Conservation (phyloP, 306 rosid species). For the Cyclanthera cordifolia region DNA sequence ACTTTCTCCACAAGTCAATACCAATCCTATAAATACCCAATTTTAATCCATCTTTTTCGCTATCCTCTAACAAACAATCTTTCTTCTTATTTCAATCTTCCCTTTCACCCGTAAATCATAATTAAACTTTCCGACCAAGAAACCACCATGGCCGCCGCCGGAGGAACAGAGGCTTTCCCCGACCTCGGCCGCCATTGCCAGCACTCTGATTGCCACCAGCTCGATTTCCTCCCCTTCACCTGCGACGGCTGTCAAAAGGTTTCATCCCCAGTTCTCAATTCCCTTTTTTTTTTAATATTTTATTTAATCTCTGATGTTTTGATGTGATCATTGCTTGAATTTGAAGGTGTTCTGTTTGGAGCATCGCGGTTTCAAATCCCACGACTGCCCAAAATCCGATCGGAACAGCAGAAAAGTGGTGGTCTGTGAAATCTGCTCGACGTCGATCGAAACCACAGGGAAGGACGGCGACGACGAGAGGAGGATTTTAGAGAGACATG, state of each 20-base stretch:
- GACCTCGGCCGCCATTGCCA: slow-evolving; percentile 84
- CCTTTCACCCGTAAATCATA: neutral
- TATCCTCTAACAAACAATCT: neutral
- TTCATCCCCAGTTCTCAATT: neutral
- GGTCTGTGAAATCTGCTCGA: slow-evolving; percentile 59
- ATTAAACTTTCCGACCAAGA: neutral
- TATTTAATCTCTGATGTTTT: no score
- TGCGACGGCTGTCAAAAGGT: slow-evolving; percentile 63
- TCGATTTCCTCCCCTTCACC: slow-evolving; percentile 79
- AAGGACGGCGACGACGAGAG: slow-evolving; percentile 28
- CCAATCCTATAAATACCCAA: neutral
- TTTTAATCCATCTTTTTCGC: neutral
- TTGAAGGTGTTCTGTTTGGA: slow-evolving; percentile 68
- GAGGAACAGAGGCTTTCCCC: slow-evolving; percentile 91
- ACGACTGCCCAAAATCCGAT: slow-evolving; percentile 56
- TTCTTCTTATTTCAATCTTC: neutral
- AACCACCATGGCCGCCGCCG: slow-evolving; percentile 23
- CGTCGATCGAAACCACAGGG: slow-evolving; percentile 61
- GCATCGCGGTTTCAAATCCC: slow-evolving; percentile 65
- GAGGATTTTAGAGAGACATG: slow-evolving; percentile 39
- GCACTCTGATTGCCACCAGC: slow-evolving; percentile 49
- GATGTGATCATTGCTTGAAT: neutral
- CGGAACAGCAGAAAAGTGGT: slow-evolving; percentile 67
- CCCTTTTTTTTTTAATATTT: neutral
- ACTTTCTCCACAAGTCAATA: slow-evolving; percentile 1